Percentiles rank a stretch among this genome's conserved stretches.
phyloP scores from a whole-genome alignment of 2,329 filamentous ascomycete species.

The Aspergillus calidoustus region DNA sequence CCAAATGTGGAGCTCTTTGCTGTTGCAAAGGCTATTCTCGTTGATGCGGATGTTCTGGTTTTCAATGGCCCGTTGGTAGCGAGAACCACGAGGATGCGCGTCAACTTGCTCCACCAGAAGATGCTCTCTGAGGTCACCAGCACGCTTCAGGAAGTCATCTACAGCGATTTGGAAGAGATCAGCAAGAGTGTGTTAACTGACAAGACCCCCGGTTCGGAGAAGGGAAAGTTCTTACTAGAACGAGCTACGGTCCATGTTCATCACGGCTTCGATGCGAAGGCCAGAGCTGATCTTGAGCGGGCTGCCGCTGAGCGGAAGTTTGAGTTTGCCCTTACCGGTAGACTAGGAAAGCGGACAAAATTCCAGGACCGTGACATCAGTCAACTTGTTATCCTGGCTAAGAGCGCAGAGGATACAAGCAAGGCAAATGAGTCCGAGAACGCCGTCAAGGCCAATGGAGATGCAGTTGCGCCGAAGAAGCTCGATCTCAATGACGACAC shows the following conservation, averaged over 20 bases:
- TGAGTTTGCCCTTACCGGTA: slow-evolving; percentile 80
- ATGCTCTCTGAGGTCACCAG: slow-evolving; percentile 67
- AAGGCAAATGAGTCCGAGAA: slow-evolving; percentile 18
- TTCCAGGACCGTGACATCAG: slow-evolving; percentile 61
- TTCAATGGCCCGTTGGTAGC: slow-evolving; percentile 44
- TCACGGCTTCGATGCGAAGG: slow-evolving; percentile 78
- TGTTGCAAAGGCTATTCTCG: slow-evolving; percentile 68
- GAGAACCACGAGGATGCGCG: slow-evolving; percentile 70
- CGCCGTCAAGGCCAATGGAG: slow-evolving; percentile 33
- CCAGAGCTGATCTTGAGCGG: slow-evolving; percentile 69
- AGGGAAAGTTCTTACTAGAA: slow-evolving; percentile 77
- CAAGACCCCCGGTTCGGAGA: slow-evolving; percentile 51
- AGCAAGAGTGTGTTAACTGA: slow-evolving; percentile 47
- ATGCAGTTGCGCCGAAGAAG: slow-evolving; percentile 62
- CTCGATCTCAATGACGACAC: slow-evolving; percentile 90
- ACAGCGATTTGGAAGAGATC: slow-evolving; percentile 59
- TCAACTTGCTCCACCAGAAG: slow-evolving; percentile 74
- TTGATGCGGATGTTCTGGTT: slow-evolving; percentile 52
- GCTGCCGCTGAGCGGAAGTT: slow-evolving; percentile 73
- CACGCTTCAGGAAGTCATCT: slow-evolving; percentile 64
- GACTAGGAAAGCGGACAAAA: slow-evolving; percentile 70
- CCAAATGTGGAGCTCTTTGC: slow-evolving; percentile 83
- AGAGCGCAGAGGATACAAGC: slow-evolving; percentile 60
- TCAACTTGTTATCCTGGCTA: slow-evolving; percentile 88
- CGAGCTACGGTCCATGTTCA: slow-evolving; percentile 81